These are phyloP conservation scores for Umbelopsis sp. DNA, from an alignment of 371 early-diverging fungal species.

Conservation along the genomic window DNA sequence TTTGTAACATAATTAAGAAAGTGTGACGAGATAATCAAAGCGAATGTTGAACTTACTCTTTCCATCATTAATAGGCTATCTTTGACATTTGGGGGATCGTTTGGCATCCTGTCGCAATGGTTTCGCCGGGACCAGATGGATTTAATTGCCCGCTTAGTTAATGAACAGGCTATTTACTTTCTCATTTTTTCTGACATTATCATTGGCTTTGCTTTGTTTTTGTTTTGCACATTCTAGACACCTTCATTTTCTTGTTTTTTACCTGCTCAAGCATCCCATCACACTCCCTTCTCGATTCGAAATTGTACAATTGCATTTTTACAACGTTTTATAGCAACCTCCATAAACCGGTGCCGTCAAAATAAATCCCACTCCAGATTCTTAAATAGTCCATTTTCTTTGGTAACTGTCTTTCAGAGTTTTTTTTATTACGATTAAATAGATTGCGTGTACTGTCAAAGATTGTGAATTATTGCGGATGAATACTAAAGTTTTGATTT, in stretches of 20 bases:
- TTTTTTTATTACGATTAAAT: too few relatives aligned
- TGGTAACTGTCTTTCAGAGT: too few relatives aligned
- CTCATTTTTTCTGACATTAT: too few relatives aligned
- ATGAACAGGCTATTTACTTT: neutral
- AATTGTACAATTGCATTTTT: too few relatives aligned
- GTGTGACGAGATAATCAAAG: neutral
- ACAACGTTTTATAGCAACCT: too few relatives aligned
- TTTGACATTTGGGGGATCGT: conserved; percentile 40
- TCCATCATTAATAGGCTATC: conserved; percentile 28
- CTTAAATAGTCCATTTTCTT: too few relatives aligned
- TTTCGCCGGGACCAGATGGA: conserved; percentile 32
- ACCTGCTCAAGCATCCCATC: too few relatives aligned
- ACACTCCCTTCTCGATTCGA: too few relatives aligned
- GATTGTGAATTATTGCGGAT: neutral
- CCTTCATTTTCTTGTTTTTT: neutral
- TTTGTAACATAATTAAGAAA: conserved; percentile 16
- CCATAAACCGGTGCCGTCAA: too few relatives aligned
- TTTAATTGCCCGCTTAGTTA: conserved; percentile 36
- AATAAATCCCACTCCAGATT: too few relatives aligned
- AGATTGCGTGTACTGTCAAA: neutral
- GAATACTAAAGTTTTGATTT: neutral
- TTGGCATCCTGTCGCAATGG: conserved; percentile 37
- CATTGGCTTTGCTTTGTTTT: neutral
- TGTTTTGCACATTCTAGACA: neutral
- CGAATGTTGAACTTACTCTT: neutral